Conservation (phyloP, 1,139 yeast species). For the Trichomonascaceae sp. region DNA sequence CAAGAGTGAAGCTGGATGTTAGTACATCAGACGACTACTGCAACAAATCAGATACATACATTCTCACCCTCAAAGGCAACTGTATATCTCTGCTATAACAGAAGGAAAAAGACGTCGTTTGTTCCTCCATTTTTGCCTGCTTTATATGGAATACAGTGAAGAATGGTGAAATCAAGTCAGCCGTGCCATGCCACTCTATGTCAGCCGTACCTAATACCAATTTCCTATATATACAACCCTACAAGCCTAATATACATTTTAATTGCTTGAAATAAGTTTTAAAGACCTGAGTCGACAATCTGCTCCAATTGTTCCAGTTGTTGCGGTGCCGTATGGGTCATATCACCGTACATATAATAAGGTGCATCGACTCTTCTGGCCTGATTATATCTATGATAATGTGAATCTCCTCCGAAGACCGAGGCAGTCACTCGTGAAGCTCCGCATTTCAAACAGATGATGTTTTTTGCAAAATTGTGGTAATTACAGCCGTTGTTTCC, state of each 20-base stretch:
- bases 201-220: background rate
- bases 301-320: background rate
- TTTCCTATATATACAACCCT: background rate
- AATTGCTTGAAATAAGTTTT: background rate
- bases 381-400: conserved; percentile 4
- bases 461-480: conserved; percentile 90
- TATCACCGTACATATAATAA: background rate
- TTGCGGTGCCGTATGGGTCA: background rate
- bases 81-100: conserved; percentile 70
- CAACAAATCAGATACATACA: conserved; percentile 23
- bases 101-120: conserved; percentile 45
- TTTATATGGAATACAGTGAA: background rate
- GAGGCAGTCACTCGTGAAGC: conserved; percentile 58
- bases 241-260: conserved; percentile 1
- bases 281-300: background rate
- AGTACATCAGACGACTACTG: conserved; percentile 4
- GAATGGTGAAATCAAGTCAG: background rate
- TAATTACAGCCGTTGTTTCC: conserved; percentile 69
- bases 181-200: background rate
- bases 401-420: conserved; percentile 16
- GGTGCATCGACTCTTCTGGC: conserved; percentile 1
- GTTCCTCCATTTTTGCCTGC: conserved; percentile 1
- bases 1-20: conserved; percentile 33
- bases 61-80: conserved; percentile 47
- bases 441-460: conserved; percentile 83